Percentiles rank a stretch among this genome's conserved stretches.
Conservation (phyloP, 805 yeast species). For the Saccharomyces jurei region DNA sequence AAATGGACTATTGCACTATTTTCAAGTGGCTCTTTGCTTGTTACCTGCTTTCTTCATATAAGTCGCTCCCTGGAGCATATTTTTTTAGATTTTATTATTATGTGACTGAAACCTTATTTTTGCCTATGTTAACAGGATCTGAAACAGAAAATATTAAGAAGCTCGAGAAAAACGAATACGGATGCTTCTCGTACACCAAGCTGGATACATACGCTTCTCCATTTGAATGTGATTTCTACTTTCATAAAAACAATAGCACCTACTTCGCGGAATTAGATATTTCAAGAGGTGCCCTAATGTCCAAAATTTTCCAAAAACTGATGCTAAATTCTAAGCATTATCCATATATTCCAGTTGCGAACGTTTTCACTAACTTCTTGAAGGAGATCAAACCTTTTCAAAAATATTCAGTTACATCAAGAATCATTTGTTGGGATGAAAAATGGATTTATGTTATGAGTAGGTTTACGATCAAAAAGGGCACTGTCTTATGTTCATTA, state of each 20-base stretch:
- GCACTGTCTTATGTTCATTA: constrained; percentile 42
- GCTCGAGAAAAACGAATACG: constrained; percentile 15
- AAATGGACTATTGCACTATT: constrained; percentile 4
- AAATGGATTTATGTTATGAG: constrained; percentile 77
- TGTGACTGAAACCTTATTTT: constrained; percentile 35
- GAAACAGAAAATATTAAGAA: constrained; percentile 14
- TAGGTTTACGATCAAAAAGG: constrained; percentile 42
- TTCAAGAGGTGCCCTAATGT: constrained; percentile 58
- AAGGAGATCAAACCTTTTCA: constrained; percentile 67
- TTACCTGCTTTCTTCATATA: constrained; percentile 34
- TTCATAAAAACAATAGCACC: constrained; percentile 83
- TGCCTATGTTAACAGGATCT: constrained; percentile 29
- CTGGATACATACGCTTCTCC: constrained; percentile 56
- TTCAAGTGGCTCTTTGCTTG: constrained; percentile 10
- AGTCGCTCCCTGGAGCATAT: constrained; percentile 63
- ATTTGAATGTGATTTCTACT: constrained; percentile 74
- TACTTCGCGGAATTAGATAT: constrained; percentile 77
- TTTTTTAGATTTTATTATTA: constrained; percentile 51
- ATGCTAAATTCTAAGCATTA: constrained; percentile 36
- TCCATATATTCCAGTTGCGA: constrained; percentile 73
- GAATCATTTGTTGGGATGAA: constrained; percentile 73
- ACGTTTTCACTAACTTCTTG: constrained; percentile 57
- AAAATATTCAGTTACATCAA: constrained; percentile 45
- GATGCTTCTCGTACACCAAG: constrained; percentile 36
- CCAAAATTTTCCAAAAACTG: constrained; percentile 47